These are phyloP conservation scores for Suhomyces sp. DNA, from an alignment of 805 yeast species.

Conservation along the genomic window DNA sequence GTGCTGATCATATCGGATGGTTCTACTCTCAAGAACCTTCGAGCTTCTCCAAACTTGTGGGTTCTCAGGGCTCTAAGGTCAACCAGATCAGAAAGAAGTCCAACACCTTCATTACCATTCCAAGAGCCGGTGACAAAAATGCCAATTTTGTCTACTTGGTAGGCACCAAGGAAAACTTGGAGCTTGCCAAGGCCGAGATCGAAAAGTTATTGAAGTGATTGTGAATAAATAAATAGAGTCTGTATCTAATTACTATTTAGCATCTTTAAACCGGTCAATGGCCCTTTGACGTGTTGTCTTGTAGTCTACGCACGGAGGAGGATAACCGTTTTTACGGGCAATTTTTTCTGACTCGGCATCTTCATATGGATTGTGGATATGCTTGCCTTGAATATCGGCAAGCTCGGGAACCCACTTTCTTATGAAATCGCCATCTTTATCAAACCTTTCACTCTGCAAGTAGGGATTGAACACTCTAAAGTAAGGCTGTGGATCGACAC, in stretches of 20 bases:
- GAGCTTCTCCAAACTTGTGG: constrained; percentile 63
- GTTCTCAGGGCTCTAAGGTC: constrained; percentile 71
- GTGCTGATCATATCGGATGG: constrained; percentile 54
- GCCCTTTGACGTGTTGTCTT: constrained; percentile 41
- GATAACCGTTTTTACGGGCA: constrained; percentile 34
- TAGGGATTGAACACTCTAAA: constrained; percentile 54
- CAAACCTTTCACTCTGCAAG: constrained; percentile 48
- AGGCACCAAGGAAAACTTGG: constrained; percentile 57
- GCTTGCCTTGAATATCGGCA: constrained; percentile 22
- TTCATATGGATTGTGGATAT: constrained; percentile 35
- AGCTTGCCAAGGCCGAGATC: constrained; percentile 22
- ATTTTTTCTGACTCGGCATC: constrained; percentile 10
- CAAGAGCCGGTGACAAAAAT: constrained; percentile 52
- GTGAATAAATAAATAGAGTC: not conserved
- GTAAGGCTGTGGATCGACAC: constrained; percentile 56
- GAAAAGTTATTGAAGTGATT: constrained; percentile 7
- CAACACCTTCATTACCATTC: constrained; percentile 59
- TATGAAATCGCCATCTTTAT: constrained; percentile 45
- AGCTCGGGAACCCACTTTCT: constrained; percentile 51
- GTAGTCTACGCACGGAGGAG: constrained; percentile 45
- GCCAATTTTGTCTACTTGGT: constrained; percentile 55
- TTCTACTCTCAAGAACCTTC: constrained; percentile 54
- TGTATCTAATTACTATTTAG: constrained; percentile 14
- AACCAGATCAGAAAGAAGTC: constrained; percentile 57
- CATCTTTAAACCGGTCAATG: constrained; percentile 39